Conservation (phyloP, 768 basidiomycete species). For the Pulveroboletus sp. region DNA sequence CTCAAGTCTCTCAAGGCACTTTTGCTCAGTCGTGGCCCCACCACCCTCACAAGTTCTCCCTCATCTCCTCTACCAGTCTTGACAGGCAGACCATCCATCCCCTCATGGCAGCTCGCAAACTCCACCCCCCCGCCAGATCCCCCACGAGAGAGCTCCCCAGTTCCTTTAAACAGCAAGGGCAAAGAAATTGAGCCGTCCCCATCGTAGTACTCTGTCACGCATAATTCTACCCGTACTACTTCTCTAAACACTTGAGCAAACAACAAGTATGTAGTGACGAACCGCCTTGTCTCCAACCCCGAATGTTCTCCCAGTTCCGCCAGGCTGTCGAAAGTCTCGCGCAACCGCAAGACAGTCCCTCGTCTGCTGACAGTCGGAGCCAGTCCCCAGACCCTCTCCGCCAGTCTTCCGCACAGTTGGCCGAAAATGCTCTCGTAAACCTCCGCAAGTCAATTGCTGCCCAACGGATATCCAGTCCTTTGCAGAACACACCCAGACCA, state of each 20-base stretch:
- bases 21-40: constrained; percentile 68
- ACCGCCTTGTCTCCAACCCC: neutral
- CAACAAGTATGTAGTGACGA: too few relatives aligned
- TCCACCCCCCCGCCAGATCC: constrained; percentile 21
- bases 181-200: constrained; percentile 44
- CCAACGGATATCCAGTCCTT: constrained; percentile 48
- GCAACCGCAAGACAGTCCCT: constrained; percentile 39
- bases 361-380: constrained; percentile 32
- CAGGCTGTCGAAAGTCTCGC: constrained; percentile 72
- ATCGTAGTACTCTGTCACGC: too few relatives aligned
- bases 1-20: constrained; percentile 92
- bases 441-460: constrained; percentile 61
- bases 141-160: constrained; percentile 1
- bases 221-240: too few relatives aligned
- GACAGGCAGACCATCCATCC: constrained; percentile 70
- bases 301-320: constrained; percentile 74
- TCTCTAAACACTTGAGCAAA: too few relatives aligned
- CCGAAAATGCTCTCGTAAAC: constrained; percentile 58
- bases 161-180: constrained; percentile 49
- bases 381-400: constrained; percentile 34
- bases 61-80: constrained; percentile 49
- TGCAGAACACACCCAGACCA: constrained; percentile 15
- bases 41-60: constrained; percentile 43
- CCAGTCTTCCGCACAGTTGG: constrained; percentile 50
- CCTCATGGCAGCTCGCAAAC: constrained; percentile 84